Evolutionary conservation across 176 grass and related monocot genomes (phyloP).

Genomic region (Eleusine indica): DNA sequence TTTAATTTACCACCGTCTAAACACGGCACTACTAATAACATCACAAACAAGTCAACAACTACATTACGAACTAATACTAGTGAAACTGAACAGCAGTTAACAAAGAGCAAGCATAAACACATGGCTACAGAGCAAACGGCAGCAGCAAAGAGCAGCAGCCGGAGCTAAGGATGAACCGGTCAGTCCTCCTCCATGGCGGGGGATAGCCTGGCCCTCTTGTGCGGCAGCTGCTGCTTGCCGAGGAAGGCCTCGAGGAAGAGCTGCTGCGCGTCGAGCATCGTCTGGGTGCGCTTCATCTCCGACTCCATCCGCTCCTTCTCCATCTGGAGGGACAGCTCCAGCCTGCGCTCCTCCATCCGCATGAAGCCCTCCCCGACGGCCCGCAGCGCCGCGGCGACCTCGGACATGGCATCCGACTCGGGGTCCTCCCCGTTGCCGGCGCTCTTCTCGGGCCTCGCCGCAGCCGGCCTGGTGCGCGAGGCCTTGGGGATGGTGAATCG

Average conservation of each 20-base stretch:
- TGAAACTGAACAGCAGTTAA: conserved; percentile 40
- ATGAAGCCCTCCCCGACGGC: conserved; percentile 74
- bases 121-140: neutral
- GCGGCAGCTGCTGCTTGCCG: conserved; percentile 55
- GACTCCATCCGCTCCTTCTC: conserved; percentile 90
- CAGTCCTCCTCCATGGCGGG: conserved; percentile 62
- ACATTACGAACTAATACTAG: neutral
- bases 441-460: conserved; percentile 35
- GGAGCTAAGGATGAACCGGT: neutral
- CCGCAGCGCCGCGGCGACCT: conserved; percentile 69
- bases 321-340: conserved; percentile 82
- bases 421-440: conserved; percentile 31
- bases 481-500: conserved; percentile 91
- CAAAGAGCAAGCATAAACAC: conserved; percentile 28
- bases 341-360: conserved; percentile 86
- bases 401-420: conserved; percentile 58
- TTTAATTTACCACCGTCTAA: conserved; percentile 27
- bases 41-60: conserved; percentile 42
- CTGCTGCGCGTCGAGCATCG: conserved; percentile 84
- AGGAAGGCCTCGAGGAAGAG: conserved; percentile 77
- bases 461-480: conserved; percentile 49
- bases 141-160: neutral
- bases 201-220: conserved; percentile 64
- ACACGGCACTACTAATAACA: conserved; percentile 21
- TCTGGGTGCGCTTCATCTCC: conserved; percentile 92